A percentile compares a stretch with the other conserved stretches of the same genome.
These are phyloP conservation scores for Zygnema cylindricum DNA, from an alignment of 139 green algal genomes.

Conservation along the genomic window DNA sequence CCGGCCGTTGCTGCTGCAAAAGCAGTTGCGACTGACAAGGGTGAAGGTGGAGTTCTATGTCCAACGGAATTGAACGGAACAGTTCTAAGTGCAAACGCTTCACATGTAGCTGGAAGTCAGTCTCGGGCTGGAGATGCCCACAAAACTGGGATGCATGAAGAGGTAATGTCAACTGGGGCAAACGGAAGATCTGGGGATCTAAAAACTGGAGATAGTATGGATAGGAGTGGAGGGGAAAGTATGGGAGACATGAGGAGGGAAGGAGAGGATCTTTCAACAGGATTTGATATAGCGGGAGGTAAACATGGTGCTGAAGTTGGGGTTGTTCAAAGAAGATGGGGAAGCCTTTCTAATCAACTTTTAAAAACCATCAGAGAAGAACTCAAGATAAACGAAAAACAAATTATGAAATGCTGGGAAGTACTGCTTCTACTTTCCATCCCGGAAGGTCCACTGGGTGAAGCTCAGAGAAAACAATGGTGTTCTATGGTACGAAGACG, in stretches of 20 bases:
- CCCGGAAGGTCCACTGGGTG: not conserved
- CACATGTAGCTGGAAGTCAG: not conserved
- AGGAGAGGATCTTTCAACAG: not conserved
- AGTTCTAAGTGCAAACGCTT: not conserved
- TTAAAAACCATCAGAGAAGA: not conserved
- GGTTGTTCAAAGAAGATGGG: not conserved
- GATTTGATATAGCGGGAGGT: conserved; percentile 2
- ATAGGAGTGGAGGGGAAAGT: not conserved
- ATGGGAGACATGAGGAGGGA: not conserved
- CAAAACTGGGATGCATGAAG: not conserved
- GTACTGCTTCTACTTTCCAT: conserved; percentile 28
- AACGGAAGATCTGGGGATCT: conserved; percentile 27
- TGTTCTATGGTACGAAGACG: not conserved
- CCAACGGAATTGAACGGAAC: not conserved
- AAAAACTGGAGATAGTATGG: not conserved
- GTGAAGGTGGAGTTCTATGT: not conserved
- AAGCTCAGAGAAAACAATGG: conserved; percentile 3
- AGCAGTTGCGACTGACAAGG: not conserved
- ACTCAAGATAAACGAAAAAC: conserved; percentile 33
- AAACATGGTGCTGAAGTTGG: not conserved
- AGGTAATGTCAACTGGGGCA: conserved; percentile 6
- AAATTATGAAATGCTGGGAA: conserved; percentile 40
- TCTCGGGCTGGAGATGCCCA: not conserved
- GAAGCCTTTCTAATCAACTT: not conserved
- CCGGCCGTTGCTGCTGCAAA: conserved; percentile 32